Evolutionary conservation across 768 basidiomycete genomes (phyloP).

Genomic region (Strobilomyces confusus): DNA sequence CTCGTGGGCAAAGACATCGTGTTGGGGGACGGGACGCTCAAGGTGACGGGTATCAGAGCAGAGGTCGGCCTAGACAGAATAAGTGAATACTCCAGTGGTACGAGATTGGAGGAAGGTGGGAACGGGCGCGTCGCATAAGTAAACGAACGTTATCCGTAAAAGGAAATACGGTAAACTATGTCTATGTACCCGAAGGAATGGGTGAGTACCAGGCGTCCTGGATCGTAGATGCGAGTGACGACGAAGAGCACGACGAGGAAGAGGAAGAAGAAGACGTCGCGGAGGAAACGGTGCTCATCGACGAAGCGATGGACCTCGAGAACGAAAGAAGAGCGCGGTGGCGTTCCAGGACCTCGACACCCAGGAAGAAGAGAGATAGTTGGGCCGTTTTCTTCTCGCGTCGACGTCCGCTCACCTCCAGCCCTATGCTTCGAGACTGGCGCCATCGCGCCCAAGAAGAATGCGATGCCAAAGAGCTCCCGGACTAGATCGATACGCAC

Average conservation of each 20-base stretch:
- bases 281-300: constrained; percentile 52
- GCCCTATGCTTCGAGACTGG: constrained; percentile 62
- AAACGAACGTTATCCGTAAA: too few relatives aligned
- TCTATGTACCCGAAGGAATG: constrained; percentile 91
- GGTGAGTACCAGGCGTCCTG: constrained; percentile 97
- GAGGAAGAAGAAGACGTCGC: constrained; percentile 44
- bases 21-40: constrained; percentile 64
- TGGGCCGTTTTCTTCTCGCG: constrained; percentile 25
- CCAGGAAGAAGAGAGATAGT: constrained; percentile 89
- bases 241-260: constrained; percentile 44
- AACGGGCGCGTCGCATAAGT: too few relatives aligned
- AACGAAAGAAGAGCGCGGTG: constrained; percentile 49
- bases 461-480: constrained; percentile 81
- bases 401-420: not conserved
- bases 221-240: constrained; percentile 83
- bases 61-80: too few relatives aligned
- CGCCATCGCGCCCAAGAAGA: constrained; percentile 68
- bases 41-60: constrained; percentile 81
- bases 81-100: too few relatives aligned
- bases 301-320: constrained; percentile 55
- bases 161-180: too few relatives aligned
- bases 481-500: constrained; percentile 96
- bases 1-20: constrained; percentile 63
- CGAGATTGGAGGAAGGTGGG: too few relatives aligned
- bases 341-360: constrained; percentile 73